phyloP scores from a whole-genome alignment of 306 rosid genomes.

The Pterocarpus santalinus region DNA sequence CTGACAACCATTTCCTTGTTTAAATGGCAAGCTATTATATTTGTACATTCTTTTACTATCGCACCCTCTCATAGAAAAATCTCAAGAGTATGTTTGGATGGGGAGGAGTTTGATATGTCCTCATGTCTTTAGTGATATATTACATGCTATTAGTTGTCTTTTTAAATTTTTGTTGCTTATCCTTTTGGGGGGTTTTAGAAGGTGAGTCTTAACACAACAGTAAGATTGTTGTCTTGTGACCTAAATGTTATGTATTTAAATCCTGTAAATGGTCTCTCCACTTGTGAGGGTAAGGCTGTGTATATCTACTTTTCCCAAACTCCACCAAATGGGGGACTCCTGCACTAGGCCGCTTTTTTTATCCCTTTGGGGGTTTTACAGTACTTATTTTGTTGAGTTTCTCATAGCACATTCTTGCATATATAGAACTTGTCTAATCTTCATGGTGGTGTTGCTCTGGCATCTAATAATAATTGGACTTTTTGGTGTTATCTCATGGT shows the following conservation, averaged over 20 bases:
- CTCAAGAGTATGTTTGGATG: background rate
- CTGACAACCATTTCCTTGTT: background rate
- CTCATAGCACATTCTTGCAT: conserved; percentile 6
- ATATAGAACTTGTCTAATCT: conserved; percentile 29
- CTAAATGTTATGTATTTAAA: no score
- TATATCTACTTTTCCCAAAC: no score
- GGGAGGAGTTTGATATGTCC: background rate
- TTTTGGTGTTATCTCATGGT: conserved; percentile 6
- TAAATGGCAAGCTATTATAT: conserved; percentile 1
- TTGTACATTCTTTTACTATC: background rate
- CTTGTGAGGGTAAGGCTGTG: no score
- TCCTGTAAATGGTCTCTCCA: no score
- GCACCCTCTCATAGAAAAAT: background rate
- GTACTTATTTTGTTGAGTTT: conserved; percentile 26
- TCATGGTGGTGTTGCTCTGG: conserved; percentile 10
- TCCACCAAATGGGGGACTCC: no score
- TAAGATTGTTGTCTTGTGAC: no score
- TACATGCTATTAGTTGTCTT: conserved; percentile 7
- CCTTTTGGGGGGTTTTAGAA: no score
- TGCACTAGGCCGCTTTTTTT: no score
- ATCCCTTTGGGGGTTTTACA: no score
- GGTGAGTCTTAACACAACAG: no score
- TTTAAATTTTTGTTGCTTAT: background rate
- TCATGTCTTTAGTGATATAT: conserved; percentile 5
- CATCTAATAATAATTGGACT: background rate